Base-by-base conservation (phyloP, 169 alveolate species). In the Eimeria necatrix region DNA sequence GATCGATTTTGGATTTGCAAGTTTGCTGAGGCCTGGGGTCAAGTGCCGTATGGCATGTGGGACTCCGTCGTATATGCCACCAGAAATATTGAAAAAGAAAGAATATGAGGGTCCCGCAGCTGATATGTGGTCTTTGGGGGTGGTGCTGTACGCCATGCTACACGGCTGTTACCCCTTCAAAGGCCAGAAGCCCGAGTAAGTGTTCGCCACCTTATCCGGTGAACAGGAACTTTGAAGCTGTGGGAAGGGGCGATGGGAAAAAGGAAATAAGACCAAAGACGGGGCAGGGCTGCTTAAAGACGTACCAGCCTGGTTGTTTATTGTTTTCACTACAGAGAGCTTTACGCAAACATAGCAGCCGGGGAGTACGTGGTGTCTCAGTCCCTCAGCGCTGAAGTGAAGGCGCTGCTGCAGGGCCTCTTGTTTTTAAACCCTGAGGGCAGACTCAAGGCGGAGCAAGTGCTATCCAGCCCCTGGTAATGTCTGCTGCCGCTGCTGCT, bases 61-160 rank as follows among this genome's bases (percentile, higher is more conserved):
- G 3, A 95, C 98, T 3, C 96, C 97, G 46, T 97, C 97, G 1
- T 97, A 97, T 93, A 94, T 97, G 95, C 98, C 98, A 6, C 98
- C 98, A 56, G 98, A 97, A 86, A 89, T 97, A 88, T 78, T 97
- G 22, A 88, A 86, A 46, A 96, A 96, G 53, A 94, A 93, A 76
- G 97, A 96, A 48, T 97, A 97, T 78, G 96, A 81, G 64, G 97
- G 98, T 60, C 90, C 24, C 52, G 56, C 86, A 0, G 96, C 96
- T n/a, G 97, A 96, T 46, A 92, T 96, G 80, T 96, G 97, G 97
- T 96, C 97, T 4, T 71, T 95, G 20, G 97, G 97, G 16, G 96
- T 96, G 18, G 91, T 95, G 93, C 96, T 95, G 53, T 96, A 93
- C 83, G 96, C 96, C 49, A 95, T 96, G 97, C 88, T 96, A n/a